A percentile compares a stretch with the other conserved stretches of the same genome.
phyloP scores from a whole-genome alignment of 2,329 filamentous ascomycete genomes.

The Botrytis deweyae region DNA sequence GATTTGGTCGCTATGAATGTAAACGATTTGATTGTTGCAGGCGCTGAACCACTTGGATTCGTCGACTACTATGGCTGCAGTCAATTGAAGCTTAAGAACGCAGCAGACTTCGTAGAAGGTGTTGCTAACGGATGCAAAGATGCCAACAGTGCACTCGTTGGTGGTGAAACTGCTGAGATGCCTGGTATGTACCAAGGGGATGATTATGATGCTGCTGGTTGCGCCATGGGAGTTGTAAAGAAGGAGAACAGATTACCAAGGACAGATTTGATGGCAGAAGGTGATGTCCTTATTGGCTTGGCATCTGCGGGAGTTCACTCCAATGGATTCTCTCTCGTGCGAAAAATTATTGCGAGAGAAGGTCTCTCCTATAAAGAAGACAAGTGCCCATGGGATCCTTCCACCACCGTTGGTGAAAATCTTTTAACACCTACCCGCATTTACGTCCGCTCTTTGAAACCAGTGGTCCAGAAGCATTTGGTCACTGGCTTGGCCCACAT shows the following conservation, averaged over 20 bases:
- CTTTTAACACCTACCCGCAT: constrained; percentile 89
- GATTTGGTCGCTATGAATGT: constrained; percentile 87
- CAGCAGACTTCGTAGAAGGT: constrained; percentile 84
- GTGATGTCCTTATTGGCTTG: constrained; percentile 84
- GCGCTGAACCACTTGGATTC: constrained; percentile 92
- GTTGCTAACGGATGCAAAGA: constrained; percentile 85
- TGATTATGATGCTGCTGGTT: constrained; percentile 91
- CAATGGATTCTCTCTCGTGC: constrained; percentile 96
- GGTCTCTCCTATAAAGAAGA: constrained; percentile 71
- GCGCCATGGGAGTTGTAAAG: constrained; percentile 80
- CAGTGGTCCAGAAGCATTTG: constrained; percentile 58
- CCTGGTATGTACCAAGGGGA: constrained; percentile 82
- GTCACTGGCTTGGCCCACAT: constrained; percentile 96
- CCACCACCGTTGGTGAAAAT: constrained; percentile 65
- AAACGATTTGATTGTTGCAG: constrained; percentile 95
- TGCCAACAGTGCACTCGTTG: constrained; percentile 86
- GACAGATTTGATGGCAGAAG: constrained; percentile 70
- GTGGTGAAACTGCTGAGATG: constrained; percentile 98
- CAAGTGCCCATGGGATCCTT: constrained; percentile 71
- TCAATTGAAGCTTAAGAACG: constrained; percentile 74
- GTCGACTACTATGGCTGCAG: constrained; percentile 97
- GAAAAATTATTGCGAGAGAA: constrained; percentile 76
- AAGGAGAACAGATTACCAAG: constrained; percentile 71
- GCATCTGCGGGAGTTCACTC: constrained; percentile 87
- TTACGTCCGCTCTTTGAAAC: constrained; percentile 81